Percentiles rank a stretch among this genome's conserved stretches.
Evolutionary conservation across 2,329 filamentous ascomycete species (phyloP).

Genomic region (Fusarium globosum): DNA sequence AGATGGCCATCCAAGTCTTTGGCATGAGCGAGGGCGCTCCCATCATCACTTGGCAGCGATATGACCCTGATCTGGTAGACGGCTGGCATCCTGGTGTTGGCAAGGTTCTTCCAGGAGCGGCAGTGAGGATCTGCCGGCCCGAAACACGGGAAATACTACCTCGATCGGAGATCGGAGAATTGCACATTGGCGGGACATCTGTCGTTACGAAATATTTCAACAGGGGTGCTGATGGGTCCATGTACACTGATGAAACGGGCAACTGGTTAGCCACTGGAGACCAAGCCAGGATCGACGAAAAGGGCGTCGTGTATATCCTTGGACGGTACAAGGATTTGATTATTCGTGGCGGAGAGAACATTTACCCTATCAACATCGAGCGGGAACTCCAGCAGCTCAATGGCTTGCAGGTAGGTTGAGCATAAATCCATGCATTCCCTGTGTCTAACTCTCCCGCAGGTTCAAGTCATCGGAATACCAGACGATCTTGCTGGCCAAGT

Average conservation of each 20-base stretch:
- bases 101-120: constrained; percentile 54
- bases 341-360: constrained; percentile 59
- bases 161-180: constrained; percentile 52
- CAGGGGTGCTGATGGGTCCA: constrained; percentile 41
- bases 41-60: constrained; percentile 53
- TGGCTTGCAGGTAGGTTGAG: constrained; percentile 44
- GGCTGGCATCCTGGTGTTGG: constrained; percentile 56
- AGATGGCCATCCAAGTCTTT: constrained; percentile 52
- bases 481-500: constrained; percentile 61
- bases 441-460: constrained; percentile 37
- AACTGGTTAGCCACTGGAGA: constrained; percentile 56
- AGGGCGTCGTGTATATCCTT: constrained; percentile 53
- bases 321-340: constrained; percentile 60
- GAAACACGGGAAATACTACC: constrained; percentile 45
- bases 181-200: constrained; percentile 53
- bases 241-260: constrained; percentile 51
- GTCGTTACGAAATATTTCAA: constrained; percentile 51
- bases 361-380: constrained; percentile 54
- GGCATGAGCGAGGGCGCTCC: constrained; percentile 60
- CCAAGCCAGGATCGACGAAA: constrained; percentile 52
- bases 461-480: constrained; percentile 56
- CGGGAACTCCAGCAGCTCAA: constrained; percentile 49
- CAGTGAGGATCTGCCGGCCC: constrained; percentile 52
- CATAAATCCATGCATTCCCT: not conserved
- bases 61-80: constrained; percentile 45